phyloP scores from a whole-genome alignment of 371 early-diverging fungal species.

The Mucor saturninus region DNA sequence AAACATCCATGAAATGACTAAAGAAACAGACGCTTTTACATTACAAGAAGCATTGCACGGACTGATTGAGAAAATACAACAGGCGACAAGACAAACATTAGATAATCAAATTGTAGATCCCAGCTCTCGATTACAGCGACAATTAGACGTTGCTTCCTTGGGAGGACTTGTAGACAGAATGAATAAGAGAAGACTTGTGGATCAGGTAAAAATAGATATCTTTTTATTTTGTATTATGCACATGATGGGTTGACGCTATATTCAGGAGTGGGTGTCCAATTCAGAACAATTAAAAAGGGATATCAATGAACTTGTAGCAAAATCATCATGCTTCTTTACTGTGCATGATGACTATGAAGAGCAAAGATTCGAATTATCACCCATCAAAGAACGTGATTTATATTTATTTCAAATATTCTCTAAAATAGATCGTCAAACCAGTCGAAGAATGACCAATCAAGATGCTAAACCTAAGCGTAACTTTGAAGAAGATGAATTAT shows the following conservation, averaged over 20 bases:
- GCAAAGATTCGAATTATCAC: slow-evolving; percentile 9
- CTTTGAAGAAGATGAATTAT: slow-evolving; percentile 6
- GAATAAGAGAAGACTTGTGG: slow-evolving; percentile 30
- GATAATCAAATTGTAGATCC: slow-evolving; percentile 33
- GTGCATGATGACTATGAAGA: slow-evolving; percentile 1
- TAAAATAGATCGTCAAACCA: slow-evolving; percentile 11
- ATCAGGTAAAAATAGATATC: slow-evolving; percentile 24
- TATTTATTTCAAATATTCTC: slow-evolving; percentile 12
- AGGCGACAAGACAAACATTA: slow-evolving; percentile 27
- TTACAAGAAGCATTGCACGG: slow-evolving; percentile 12
- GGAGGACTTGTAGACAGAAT: slow-evolving; percentile 24
- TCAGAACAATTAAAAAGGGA: slow-evolving; percentile 10
- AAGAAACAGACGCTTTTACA: neutral
- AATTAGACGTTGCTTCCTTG: slow-evolving; percentile 27
- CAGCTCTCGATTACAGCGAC: slow-evolving; percentile 20
- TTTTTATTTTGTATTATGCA: too few relatives aligned
- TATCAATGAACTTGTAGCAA: slow-evolving; percentile 11
- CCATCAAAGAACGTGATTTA: slow-evolving; percentile 12
- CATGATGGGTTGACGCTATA: too few relatives aligned
- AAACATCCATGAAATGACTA: neutral
- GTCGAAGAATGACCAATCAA: slow-evolving; percentile 13
- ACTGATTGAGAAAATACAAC: slow-evolving; percentile 18
- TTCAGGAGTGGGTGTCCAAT: slow-evolving; percentile 11
- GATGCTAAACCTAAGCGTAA: slow-evolving; percentile 11
- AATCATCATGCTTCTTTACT: slow-evolving; percentile 12